Base-by-base conservation (phyloP, 305 asterid genomes). In the Rubia peregrina region DNA sequence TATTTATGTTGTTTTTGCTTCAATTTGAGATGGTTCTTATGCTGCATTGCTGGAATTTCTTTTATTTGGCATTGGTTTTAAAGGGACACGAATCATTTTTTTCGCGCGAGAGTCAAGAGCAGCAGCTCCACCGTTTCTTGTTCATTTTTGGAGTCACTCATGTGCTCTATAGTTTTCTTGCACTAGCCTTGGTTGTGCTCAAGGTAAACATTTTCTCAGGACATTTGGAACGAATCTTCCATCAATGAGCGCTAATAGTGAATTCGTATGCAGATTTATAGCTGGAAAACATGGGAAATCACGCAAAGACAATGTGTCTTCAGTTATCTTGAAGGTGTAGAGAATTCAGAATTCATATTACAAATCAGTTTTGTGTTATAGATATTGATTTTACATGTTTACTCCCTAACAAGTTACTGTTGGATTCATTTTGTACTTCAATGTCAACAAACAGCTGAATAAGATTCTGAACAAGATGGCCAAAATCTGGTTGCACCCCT, bases 391-490 rank as follows among this genome's bases (percentile, higher is more conserved):
- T 72, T 26, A 26, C 30, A 26, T 26, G 49, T 51, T 51, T 48
- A 70, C 65, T 66, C 49, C 16, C 67, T 62, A 60, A 36, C 8
- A 42, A 11, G 21, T 12, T 38, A 4, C 61, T 0, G 16, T 69
- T 63, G 40, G 13, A 36, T 36, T 61, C 26, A 21, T n/a, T 53
- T 26, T 61, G 26, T 48, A 61, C 76, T 73, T 94, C 99, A 55
- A 94, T 94, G 81, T 94, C 99, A 66, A 94, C 99, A 74, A 91
- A 94, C 53, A 91, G 89, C 86, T 91, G 91, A 81, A 94, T 78
- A 73, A 94, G 96, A 81, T 91, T 88, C 85, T 73, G 84, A 76
- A 94, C 99, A 56, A 94, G 90, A 82, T 86, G 86, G 79, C 87
- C 90, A 57, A 94, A 86, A 68, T 98, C 87, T 60, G 90, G 81